phyloP scores from a whole-genome alignment of 1,284 basidiomycete species.

The Moniliophthora roreri region DNA sequence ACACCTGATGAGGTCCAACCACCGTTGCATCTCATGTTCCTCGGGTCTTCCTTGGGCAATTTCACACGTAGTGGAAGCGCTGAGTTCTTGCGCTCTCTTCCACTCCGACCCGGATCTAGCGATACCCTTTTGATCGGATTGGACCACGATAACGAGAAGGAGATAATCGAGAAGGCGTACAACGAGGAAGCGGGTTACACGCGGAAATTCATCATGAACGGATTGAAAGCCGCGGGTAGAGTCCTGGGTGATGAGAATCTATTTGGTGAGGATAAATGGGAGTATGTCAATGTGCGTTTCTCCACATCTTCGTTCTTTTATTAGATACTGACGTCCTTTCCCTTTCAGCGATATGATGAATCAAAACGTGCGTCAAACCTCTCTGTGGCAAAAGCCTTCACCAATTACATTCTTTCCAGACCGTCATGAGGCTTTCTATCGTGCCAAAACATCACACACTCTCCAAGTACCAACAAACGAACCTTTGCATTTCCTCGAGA shows the following conservation, averaged over 20 bases:
- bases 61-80: conserved; percentile 77
- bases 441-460: conserved; percentile 63
- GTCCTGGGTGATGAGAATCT: conserved; percentile 60
- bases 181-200: conserved; percentile 84
- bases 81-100: conserved; percentile 77
- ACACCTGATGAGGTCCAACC: conserved; percentile 34
- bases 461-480: conserved; percentile 53
- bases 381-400: conserved; percentile 12
- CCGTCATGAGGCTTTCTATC: conserved; percentile 86
- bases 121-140: conserved; percentile 82
- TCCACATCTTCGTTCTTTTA: background rate
- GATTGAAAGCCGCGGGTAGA: conserved; percentile 65
- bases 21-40: conserved; percentile 84
- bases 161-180: conserved; percentile 77
- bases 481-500: conserved; percentile 53
- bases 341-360: conserved; percentile 67
- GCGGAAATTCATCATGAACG: conserved; percentile 88
- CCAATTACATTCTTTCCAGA: conserved; percentile 43
- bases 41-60: conserved; percentile 96
- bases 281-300: conserved; percentile 60
- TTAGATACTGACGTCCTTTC: background rate
- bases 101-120: conserved; percentile 70
- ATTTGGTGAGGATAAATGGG: conserved; percentile 74
- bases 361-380: conserved; percentile 52
- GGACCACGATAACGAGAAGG: conserved; percentile 77